Evolutionary conservation across 352 stramenopile species (phyloP).

Genomic region (Aphanomyces astaci): DNA sequence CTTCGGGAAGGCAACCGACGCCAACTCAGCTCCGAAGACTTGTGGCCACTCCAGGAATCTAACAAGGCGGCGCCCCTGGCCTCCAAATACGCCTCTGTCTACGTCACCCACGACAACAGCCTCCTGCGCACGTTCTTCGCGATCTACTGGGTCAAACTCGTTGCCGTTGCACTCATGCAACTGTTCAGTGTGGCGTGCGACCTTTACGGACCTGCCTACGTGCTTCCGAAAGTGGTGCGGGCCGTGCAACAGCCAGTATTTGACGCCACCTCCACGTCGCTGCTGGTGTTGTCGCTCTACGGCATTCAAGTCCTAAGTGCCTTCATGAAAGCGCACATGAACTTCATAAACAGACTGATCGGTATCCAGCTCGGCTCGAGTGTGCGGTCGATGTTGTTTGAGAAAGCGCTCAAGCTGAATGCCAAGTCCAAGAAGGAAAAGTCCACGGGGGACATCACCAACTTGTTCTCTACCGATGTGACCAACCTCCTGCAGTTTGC

Average conservation of each 20-base stretch:
- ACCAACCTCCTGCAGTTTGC: slow-evolving; percentile 39
- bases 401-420: slow-evolving; percentile 28
- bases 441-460: slow-evolving; percentile 77
- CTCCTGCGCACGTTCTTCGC: slow-evolving; percentile 26
- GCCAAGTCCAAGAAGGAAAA: slow-evolving; percentile 26
- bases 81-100: slow-evolving; percentile 26
- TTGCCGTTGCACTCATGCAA: slow-evolving; percentile 24
- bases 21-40: slow-evolving; percentile 36
- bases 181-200: slow-evolving; percentile 22
- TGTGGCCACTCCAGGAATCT: slow-evolving; percentile 29
- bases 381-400: slow-evolving; percentile 34
- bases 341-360: slow-evolving; percentile 28
- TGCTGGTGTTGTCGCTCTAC: slow-evolving; percentile 36
- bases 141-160: slow-evolving; percentile 26
- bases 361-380: slow-evolving; percentile 28
- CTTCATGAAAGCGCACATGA: slow-evolving; percentile 28
- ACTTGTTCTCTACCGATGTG: slow-evolving; percentile 89
- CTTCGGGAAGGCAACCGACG: slow-evolving; percentile 36
- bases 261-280: slow-evolving; percentile 24
- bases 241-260: slow-evolving; percentile 28
- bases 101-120: slow-evolving; percentile 14
- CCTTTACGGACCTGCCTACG: slow-evolving; percentile 31
- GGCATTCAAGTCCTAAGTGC: slow-evolving; percentile 30
- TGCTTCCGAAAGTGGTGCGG: slow-evolving; percentile 37
- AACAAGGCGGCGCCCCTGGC: slow-evolving; percentile 26